Evolutionary conservation across 176 grass and related monocot species (phyloP), one percentile per base, ranked within the genome.

Genomic region (Chloris gayana): DNA sequence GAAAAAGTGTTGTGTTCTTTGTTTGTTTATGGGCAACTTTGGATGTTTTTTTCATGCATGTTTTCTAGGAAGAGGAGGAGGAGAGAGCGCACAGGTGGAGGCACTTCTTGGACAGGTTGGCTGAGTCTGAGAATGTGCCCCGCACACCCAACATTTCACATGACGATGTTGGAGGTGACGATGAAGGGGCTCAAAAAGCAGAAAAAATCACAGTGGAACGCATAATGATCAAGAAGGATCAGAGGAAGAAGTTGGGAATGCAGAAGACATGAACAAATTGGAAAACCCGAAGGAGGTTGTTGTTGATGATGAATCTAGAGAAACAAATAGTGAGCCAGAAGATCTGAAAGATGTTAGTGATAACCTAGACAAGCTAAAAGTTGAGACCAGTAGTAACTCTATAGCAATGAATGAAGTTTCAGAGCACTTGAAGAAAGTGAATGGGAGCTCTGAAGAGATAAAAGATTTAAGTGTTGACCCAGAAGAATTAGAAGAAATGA

Each of bases 41-140:
- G 77, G 0, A 63, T 21, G 21, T 54, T 51, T 64, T 42, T 80
- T 58, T 51, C 64, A 18, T n/a, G 37, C 11, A 35, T 85, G 19
- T 54, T 81, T 62, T 51, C 54, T 85, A 93, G 95, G 95, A 98
- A 69, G 95, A 98, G 79, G 95, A 98, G 73, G 95, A 98, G 82
- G 92, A 98, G 88, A 93, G 95, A 76, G 86, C 90, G 6, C 79
- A 95, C 24, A 78, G 79, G 81, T 98, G 95, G 95, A 93, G 92
- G 34, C 88, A 95, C 69, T 98, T 98, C 75, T 86, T 98, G 49
- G 87, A 89, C 33, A 88, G 90, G 79, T 85, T 98, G 74, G 80
- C 77, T n/a, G 88, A 89, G 25, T 90, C 85, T 4, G 46, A 60
- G 0, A 67, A 86, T 77, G 59, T 67, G 27, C 65, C 78, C 31